Evolutionary conservation across 345 rosid genomes (phyloP), one percentile per base, ranked within the genome.

Genomic region (Cardamine resedifolia): DNA sequence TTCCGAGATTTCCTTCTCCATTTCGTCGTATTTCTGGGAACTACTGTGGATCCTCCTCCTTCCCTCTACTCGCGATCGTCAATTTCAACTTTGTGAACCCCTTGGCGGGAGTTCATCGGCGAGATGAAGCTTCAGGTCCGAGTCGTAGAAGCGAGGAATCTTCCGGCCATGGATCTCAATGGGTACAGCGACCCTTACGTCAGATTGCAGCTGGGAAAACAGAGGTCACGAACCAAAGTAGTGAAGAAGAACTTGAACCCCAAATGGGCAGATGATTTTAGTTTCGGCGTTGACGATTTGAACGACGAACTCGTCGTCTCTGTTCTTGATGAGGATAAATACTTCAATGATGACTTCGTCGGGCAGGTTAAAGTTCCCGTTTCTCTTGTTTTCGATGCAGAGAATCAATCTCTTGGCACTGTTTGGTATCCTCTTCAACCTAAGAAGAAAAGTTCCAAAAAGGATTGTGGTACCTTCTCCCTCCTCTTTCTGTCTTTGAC

Each of bases 121-220:
- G 63, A 63, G 43, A 91, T 95, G 96, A 95, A 81, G 87, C 90
- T 95, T 16, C 71, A 80, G 71, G 96, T 89, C 34, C 80, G 93
- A 41, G 90, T 88, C 30, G 64, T 84, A 14, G 97, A 95, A 81
- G 97, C 96, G 1, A 84, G 96, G 71, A 91, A 90, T 77, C 70
- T 95, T 43, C 99, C 96, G 2, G 83, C 96, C 3, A 91, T 81
- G 96, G 97, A 91, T 86, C 83, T 79, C 34, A 95, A 95, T 72
- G 99, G 99, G 50, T 76, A 56, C 26, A 91, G 99, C 79, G 99
- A 91, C 76, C 97, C 97, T 2, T 95, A 95, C 64, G 97, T 88
- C 26, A 87, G 77, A 85, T 79, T 95, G 47, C 90, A 87, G 79
- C 80, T 95, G 15, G 97, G 97, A 2, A 89, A 77, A 83, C 88